Percentiles rank a stretch among this genome's conserved stretches.
These are phyloP conservation scores for Cryptosporidium andersoni DNA, from an alignment of 169 alveolate genomes.

Conservation along the genomic window DNA sequence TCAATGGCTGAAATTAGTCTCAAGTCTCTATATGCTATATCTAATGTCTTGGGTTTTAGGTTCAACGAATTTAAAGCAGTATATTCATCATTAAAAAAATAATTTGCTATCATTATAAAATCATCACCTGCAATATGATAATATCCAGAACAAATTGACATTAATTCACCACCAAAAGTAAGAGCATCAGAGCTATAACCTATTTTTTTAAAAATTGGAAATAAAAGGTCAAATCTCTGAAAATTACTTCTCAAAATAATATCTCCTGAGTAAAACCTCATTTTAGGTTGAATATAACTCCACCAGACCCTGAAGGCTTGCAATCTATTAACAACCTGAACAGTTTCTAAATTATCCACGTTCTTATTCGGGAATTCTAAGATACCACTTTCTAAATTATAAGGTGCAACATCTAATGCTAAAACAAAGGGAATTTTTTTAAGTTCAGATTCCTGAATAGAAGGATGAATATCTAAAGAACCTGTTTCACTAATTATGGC, in stretches of 20 bases:
- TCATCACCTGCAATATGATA: not conserved
- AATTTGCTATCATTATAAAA: not conserved
- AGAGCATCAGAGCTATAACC: not conserved
- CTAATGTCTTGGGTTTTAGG: not conserved
- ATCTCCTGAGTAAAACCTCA: constrained; percentile 6
- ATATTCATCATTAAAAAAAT: constrained; percentile 7
- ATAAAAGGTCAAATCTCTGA: not conserved
- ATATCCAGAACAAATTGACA: not conserved
- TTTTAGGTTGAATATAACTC: constrained; percentile 12
- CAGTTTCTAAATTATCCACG: not conserved
- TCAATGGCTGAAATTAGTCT: constrained; percentile 11
- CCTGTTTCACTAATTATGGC: constrained; percentile 13
- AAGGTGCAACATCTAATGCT: constrained; percentile 11
- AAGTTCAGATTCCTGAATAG: not conserved
- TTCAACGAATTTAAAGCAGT: not conserved
- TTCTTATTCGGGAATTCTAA: not conserved
- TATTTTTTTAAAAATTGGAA: not conserved
- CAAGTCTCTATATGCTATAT: constrained; percentile 29
- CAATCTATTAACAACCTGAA: constrained; percentile 39
- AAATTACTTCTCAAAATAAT: constrained; percentile 11
- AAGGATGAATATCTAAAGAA: constrained; percentile 2
- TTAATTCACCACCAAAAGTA: not conserved
- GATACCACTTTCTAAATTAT: constrained; percentile 6
- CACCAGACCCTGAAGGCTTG: constrained; percentile 69
- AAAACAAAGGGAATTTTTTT: constrained; percentile 6